These are phyloP conservation scores for Stagonosporopsis cucurbitacearum DNA, from an alignment of 2,329 filamentous ascomycete genomes.

Conservation along the genomic window DNA sequence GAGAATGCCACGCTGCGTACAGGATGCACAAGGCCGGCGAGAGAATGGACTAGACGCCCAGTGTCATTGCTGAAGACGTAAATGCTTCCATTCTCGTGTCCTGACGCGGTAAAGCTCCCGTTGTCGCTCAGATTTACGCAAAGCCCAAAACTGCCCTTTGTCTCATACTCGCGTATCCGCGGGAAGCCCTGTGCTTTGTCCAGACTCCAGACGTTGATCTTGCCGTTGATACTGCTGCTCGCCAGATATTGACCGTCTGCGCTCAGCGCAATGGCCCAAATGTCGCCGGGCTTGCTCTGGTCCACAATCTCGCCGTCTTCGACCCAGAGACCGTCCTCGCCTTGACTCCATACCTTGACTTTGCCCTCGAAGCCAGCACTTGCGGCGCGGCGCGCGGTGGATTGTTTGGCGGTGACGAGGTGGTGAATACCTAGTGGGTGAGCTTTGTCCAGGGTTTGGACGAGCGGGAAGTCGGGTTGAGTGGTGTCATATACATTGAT, in stretches of 20 bases:
- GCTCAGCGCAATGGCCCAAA: constrained; percentile 88
- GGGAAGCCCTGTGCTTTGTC: constrained; percentile 58
- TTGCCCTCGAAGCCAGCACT: constrained; percentile 91
- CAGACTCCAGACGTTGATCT: constrained; percentile 85
- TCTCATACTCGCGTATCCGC: constrained; percentile 85
- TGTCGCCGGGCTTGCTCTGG: constrained; percentile 69
- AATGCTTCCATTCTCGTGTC: constrained; percentile 88
- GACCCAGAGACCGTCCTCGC: constrained; percentile 60
- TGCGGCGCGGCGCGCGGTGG: constrained; percentile 68
- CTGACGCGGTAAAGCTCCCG: constrained; percentile 85
- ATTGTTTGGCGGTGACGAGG: constrained; percentile 72
- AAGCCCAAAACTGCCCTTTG: constrained; percentile 89
- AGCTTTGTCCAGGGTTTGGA: constrained; percentile 78
- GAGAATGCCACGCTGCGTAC: constrained; percentile 88
- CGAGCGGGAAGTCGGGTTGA: constrained; percentile 73
- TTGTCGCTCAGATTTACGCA: constrained; percentile 81
- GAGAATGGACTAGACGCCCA: constrained; percentile 81
- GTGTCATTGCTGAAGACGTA: constrained; percentile 96
- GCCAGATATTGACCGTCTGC: constrained; percentile 84
- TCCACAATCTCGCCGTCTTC: constrained; percentile 58
- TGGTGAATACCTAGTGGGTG: constrained; percentile 94
- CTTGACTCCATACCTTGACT: constrained; percentile 78
- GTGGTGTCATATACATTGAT: constrained; percentile 81
- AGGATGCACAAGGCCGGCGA: constrained; percentile 85
- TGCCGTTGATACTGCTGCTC: constrained; percentile 85